A percentile compares a stretch with the other conserved stretches of the same genome.
phyloP scores from a whole-genome alignment of 169 alveolate species.

The Plasmodium falciparum region DNA sequence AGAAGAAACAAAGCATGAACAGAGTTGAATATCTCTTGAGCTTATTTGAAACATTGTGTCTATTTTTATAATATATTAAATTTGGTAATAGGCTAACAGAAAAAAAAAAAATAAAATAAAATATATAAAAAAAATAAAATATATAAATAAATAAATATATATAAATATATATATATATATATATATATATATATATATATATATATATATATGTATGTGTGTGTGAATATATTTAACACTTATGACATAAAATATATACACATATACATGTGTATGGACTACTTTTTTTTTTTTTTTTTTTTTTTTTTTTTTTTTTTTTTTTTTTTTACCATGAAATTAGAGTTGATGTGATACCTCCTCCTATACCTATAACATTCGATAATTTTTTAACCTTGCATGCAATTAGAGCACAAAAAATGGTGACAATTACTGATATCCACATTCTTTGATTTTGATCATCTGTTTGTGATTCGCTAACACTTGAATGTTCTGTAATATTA shows the following conservation, averaged over 20 bases:
- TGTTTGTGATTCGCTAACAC: conserved; percentile 24
- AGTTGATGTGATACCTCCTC: conserved; percentile 71
- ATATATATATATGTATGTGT: neutral
- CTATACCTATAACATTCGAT: conserved; percentile 70
- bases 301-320: neutral
- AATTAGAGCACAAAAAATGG: conserved; percentile 57
- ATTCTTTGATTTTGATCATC: conserved; percentile 33
- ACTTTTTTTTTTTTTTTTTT: neutral
- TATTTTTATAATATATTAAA: conserved; percentile 58
- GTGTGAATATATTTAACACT: no score
- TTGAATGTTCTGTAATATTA: conserved; percentile 51
- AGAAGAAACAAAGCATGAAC: conserved; percentile 44
- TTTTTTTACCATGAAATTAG: conserved; percentile 58
- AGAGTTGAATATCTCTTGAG: conserved; percentile 39
- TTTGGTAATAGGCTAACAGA: conserved; percentile 57
- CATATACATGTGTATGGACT: neutral
- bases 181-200: neutral
- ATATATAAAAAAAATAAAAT: no score
- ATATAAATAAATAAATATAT: neutral
- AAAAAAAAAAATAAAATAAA: conserved; percentile 8
- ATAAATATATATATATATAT: neutral
- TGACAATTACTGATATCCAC: conserved; percentile 12
- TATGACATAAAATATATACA: neutral
- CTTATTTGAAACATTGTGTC: conserved; percentile 42
- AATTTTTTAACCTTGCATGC: conserved; percentile 59